Evolutionary conservation across 306 rosid species (phyloP), one percentile per base, ranked within the genome.

Genomic region (Gastrolobium villosum): DNA sequence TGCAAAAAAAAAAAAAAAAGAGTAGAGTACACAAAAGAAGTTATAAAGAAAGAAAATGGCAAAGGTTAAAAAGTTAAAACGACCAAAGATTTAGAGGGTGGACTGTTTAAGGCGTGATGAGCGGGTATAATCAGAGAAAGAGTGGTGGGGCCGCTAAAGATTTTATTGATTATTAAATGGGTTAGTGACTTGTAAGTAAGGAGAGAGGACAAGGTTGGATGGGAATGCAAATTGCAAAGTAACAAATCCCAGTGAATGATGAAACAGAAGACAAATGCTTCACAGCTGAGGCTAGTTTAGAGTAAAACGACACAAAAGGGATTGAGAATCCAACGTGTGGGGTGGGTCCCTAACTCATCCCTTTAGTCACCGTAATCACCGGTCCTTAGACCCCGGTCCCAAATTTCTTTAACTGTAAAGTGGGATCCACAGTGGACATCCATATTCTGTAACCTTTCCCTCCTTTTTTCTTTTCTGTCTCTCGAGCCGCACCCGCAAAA

Each of bases 401-500:
- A 52, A 50, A 80, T 72, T 56, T 14, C 71, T 81, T 81, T 65
- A 78, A 78, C 85, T 61, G 74, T 66, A 3, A 71, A 60, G 84
- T 68, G 87, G 88, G 82, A 70, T n/a, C n/a, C 75, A 49, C 66
- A 28, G 1, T 61, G 2, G 4, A 36, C 70, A 70, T 28, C 39
- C 44, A 57, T 45, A 13, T 34, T 15, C 37, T 5, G 2, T 2
- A 39, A 4, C 46, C 40, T 8, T 70, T 30, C 48, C 3, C 55
- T 5, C 37, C 26, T 1, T 53, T 53, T n/a, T 10, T 26, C 13
- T 10, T 78, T 0, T 45, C 44, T 61, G 0, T 72, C 74, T 84
- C 90, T 88, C 89, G 88, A 91, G 91, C 94, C 92, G 87, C 97
- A 69, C 83, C 83, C 88, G 43, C 82, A 4, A 52, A 63, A 36